Evolutionary conservation across 2,329 filamentous ascomycete genomes (phyloP).

Genomic region (Claviceps spartinae): DNA sequence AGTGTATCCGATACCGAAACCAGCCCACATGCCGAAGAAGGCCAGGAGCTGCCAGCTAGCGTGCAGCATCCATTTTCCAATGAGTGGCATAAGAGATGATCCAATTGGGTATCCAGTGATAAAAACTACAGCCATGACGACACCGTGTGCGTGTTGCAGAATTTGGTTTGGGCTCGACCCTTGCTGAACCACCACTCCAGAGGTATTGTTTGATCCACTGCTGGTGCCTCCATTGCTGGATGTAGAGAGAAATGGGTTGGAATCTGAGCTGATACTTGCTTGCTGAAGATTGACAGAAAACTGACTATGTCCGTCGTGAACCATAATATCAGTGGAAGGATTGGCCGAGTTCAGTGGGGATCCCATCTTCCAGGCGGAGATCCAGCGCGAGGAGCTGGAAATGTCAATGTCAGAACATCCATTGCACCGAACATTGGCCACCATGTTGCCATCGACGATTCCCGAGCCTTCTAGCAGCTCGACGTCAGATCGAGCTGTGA

Average conservation of each 20-base stretch:
- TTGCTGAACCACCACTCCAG: not conserved
- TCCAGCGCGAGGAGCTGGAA: slow-evolving; percentile 30
- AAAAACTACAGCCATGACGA: slow-evolving; percentile 49
- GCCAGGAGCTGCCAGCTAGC: slow-evolving; percentile 39
- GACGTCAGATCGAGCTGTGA: slow-evolving; percentile 29
- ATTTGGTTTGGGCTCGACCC: slow-evolving; percentile 10
- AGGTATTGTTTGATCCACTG: not conserved
- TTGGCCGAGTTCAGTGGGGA: slow-evolving; percentile 29
- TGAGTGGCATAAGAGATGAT: slow-evolving; percentile 43
- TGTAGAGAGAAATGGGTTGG: slow-evolving; percentile 35
- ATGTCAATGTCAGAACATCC: slow-evolving; percentile 37
- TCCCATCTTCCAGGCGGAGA: slow-evolving; percentile 39
- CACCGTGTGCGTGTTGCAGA: slow-evolving; percentile 35
- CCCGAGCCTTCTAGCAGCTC: slow-evolving; percentile 47
- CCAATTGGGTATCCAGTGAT: slow-evolving; percentile 46
- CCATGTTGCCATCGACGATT: slow-evolving; percentile 36
- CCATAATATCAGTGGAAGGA: slow-evolving; percentile 23
- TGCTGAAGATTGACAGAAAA: slow-evolving; percentile 36
- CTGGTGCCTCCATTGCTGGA: not conserved
- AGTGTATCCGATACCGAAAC: slow-evolving; percentile 43
- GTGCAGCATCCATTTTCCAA: slow-evolving; percentile 45
- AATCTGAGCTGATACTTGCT: slow-evolving; percentile 32
- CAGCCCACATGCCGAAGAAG: slow-evolving; percentile 45
- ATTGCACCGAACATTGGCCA: slow-evolving; percentile 43
- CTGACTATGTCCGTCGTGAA: slow-evolving; percentile 31